Evolutionary conservation across 1,284 basidiomycete genomes (phyloP), one percentile per base, ranked within the genome.

Genomic region (Irpex sp.): DNA sequence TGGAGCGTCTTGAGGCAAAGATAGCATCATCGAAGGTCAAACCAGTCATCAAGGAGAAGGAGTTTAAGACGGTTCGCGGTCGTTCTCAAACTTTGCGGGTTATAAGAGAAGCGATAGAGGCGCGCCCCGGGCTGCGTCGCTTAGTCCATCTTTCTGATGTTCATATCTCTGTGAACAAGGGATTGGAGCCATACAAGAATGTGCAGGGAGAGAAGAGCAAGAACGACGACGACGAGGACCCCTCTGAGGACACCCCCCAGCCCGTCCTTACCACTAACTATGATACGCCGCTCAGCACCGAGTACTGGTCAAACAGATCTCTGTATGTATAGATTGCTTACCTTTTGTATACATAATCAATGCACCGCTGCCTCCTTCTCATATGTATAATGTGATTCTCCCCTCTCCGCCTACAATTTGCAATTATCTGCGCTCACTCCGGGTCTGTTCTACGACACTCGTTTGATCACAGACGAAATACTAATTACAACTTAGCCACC

Each of bases 111-210:
- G 74, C 70, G 4, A 59, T 75, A 3, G 59, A 66, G 1, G 56
- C 65, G 0, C 65, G 63, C 8, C 66, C 69, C 1, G 65, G 65
- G 2, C 54, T 61, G 1, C 74, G 81, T 13, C 69, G 71, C 13
- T 72, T 82, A 0, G 75, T 82, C 26, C 79, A 81, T 68, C 69
- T 83, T 36, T 68, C 75, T 49, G 81, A 83, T 63, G 81, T 81
- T 1, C 81, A 80, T 64, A 68, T 69, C 35, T 81, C 81, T 0
- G 79, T 83, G 5, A 55, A 68, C 55, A 65, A 61, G 9, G 68
- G 66, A 47, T 49, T 75, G 31, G 64, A 64, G 31, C 19, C 36
- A 33, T 58, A 43, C 36, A 11, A 13, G 9, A 46, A 31, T 13
- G n/a, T 46, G 4, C n/a, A 49, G 13, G 17, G 19, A 13, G 53